Evolutionary conservation across 2,329 filamentous ascomycete genomes (phyloP).

Genomic region (Cladosporium sp.): DNA sequence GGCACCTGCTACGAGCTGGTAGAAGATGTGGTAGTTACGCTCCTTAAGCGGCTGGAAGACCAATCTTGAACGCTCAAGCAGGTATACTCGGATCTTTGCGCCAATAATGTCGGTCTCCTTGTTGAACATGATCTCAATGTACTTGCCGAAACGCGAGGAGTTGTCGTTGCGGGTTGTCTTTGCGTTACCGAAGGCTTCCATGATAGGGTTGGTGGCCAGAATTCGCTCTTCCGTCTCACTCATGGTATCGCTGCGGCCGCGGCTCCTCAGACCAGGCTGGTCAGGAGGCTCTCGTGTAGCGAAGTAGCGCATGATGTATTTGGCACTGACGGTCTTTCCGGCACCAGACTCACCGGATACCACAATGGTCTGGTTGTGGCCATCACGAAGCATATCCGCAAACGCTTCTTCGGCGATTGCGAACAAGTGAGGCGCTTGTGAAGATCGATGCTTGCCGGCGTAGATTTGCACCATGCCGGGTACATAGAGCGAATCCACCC

Average conservation of each 20-base stretch:
- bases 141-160: slow-evolving; percentile 96
- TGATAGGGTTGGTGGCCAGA: slow-evolving; percentile 95
- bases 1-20: slow-evolving; percentile 86
- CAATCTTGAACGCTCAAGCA: slow-evolving; percentile 96
- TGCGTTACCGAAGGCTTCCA: slow-evolving; percentile 98
- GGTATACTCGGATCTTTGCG: slow-evolving; percentile 97
- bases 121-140: slow-evolving; percentile 94
- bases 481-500: slow-evolving; percentile 96
- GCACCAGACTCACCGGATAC: slow-evolving; percentile 99
- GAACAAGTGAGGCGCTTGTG: slow-evolving; percentile 95
- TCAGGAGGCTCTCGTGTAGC: slow-evolving; percentile 93
- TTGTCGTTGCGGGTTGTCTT: slow-evolving; percentile 98
- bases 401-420: slow-evolving; percentile 98
- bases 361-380: slow-evolving; percentile 95
- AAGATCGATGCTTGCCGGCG: slow-evolving; percentile 91
- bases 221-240: slow-evolving; percentile 99
- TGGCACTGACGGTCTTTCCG: slow-evolving; percentile 97
- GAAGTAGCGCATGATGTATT: slow-evolving; percentile 99
- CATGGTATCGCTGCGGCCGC: slow-evolving; percentile 73
- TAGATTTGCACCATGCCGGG: slow-evolving; percentile 99
- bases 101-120: slow-evolving; percentile 84
- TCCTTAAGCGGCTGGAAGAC: slow-evolving; percentile 83
- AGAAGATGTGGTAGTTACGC: slow-evolving; percentile 96
- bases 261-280: slow-evolving; percentile 70
- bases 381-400: slow-evolving; percentile 95